These are phyloP conservation scores for Podospora pseudopauciseta DNA, from an alignment of 495 filamentous ascomycete genomes.

Conservation along the genomic window DNA sequence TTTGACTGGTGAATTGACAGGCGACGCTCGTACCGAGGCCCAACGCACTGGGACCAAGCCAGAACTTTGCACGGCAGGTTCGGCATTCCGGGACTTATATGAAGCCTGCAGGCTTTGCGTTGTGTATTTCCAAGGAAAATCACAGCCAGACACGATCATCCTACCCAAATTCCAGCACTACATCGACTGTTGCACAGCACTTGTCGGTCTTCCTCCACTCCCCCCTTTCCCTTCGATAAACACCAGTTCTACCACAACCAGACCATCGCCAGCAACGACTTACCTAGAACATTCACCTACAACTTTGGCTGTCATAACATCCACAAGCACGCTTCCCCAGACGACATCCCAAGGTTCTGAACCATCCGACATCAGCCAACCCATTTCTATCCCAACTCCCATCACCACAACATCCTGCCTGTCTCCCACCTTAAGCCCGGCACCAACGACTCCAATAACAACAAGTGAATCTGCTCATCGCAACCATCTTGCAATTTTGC, in stretches of 20 bases:
- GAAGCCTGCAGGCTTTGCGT: not conserved
- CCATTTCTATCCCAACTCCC: not conserved
- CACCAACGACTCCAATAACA: not conserved
- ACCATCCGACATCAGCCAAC: not conserved
- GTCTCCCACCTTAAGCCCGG: not conserved
- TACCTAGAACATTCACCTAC: not conserved
- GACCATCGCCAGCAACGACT: not conserved
- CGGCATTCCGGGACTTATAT: not conserved
- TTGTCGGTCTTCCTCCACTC: not conserved
- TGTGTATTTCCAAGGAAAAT: not conserved
- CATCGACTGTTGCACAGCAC: not conserved
- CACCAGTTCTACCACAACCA: not conserved
- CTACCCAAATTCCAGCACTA: not conserved
- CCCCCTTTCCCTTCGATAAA: not conserved
- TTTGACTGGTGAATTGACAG: not conserved
- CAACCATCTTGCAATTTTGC: not conserved
- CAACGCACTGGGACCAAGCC: not conserved
- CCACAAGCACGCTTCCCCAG: not conserved
- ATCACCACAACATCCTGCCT: not conserved
- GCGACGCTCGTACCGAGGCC: not conserved
- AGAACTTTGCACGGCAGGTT: not conserved
- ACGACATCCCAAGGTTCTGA: not conserved
- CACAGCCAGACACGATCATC: not conserved
- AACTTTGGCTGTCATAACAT: not conserved
- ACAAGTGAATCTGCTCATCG: not conserved